Percentiles rank a stretch among this genome's conserved stretches.
These are phyloP conservation scores for Poronia punctata DNA, from an alignment of 495 filamentous ascomycete species.

Conservation along the genomic window DNA sequence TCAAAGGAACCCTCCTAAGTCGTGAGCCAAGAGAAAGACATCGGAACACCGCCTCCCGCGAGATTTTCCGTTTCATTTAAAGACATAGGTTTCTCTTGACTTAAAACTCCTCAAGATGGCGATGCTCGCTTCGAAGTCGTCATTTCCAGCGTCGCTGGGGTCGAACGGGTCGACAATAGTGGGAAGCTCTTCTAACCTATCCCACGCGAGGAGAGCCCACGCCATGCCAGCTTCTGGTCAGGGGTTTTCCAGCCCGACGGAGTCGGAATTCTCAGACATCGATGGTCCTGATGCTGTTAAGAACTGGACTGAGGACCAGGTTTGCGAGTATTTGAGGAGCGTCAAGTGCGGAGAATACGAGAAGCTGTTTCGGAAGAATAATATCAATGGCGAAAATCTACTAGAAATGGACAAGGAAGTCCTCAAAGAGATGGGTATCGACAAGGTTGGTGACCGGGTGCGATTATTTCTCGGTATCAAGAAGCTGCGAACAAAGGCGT, in stretches of 20 bases:
- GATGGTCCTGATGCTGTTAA: conserved; percentile 48
- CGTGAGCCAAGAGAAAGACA: too few relatives aligned
- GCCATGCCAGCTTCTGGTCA: conserved; percentile 54
- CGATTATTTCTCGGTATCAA: conserved; percentile 90
- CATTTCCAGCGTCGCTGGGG: conserved; percentile 60
- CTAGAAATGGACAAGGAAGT: conserved; percentile 95
- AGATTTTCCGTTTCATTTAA: too few relatives aligned
- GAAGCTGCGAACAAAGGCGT: conserved; percentile 77
- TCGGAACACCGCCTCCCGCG: too few relatives aligned
- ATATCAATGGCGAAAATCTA: conserved; percentile 94
- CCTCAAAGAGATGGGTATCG: conserved; percentile 95
- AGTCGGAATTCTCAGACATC: conserved; percentile 88
- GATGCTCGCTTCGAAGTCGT: conserved; percentile 80
- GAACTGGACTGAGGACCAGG: conserved; percentile 86
- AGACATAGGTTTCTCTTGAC: conserved; percentile 10
- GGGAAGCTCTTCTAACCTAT: conserved; percentile 45
- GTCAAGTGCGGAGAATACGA: conserved; percentile 94
- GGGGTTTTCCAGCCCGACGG: conserved; percentile 77
- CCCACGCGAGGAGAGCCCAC: conserved; percentile 45
- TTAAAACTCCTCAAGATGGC: conserved; percentile 46
- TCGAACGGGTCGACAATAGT: conserved; percentile 49
- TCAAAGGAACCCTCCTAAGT: too few relatives aligned
- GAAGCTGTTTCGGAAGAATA: conserved; percentile 80
- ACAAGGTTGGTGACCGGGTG: conserved; percentile 96
- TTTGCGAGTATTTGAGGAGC: conserved; percentile 81